A percentile compares a stretch with the other conserved stretches of the same genome.
Conservation (phyloP, 441 rosid species). For the Macaranga tanarius region DNA sequence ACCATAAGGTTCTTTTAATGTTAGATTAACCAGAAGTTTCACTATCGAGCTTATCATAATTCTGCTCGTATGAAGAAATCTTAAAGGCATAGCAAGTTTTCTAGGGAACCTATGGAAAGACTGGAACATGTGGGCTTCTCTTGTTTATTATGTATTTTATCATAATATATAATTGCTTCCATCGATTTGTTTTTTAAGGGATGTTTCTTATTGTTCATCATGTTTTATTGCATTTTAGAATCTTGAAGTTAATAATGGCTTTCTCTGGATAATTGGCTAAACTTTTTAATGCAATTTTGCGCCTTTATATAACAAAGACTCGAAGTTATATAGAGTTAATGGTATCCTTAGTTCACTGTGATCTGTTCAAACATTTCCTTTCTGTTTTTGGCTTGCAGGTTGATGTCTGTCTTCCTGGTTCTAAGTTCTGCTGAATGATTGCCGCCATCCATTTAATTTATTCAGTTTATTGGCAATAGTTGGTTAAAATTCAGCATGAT, state of each 20-base stretch:
- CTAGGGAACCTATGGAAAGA: background rate
- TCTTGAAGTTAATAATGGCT: background rate
- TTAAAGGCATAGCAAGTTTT: background rate
- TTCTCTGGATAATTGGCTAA: background rate
- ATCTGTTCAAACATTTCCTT: background rate
- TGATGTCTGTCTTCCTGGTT: constrained; percentile 32
- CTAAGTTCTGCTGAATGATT: constrained; percentile 13
- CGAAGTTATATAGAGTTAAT: background rate
- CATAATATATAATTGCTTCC: background rate
- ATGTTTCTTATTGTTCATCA: background rate
- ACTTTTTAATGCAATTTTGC: background rate
- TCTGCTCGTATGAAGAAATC: background rate
- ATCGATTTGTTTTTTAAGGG: background rate
- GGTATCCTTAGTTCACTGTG: background rate
- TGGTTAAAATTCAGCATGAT: constrained; percentile 29
- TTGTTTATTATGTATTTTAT: constrained; percentile 1
- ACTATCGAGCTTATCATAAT: background rate
- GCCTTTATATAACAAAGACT: no score
- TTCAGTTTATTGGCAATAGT: constrained; percentile 13
- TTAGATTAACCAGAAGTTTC: background rate
- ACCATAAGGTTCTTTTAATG: background rate
- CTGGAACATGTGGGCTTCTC: background rate
- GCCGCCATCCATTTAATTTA: constrained; percentile 18
- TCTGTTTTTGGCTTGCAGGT: constrained; percentile 48
- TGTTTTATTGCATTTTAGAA: background rate